Base-by-base conservation (phyloP, 768 basidiomycete genomes). In the Leccinum boreale region DNA sequence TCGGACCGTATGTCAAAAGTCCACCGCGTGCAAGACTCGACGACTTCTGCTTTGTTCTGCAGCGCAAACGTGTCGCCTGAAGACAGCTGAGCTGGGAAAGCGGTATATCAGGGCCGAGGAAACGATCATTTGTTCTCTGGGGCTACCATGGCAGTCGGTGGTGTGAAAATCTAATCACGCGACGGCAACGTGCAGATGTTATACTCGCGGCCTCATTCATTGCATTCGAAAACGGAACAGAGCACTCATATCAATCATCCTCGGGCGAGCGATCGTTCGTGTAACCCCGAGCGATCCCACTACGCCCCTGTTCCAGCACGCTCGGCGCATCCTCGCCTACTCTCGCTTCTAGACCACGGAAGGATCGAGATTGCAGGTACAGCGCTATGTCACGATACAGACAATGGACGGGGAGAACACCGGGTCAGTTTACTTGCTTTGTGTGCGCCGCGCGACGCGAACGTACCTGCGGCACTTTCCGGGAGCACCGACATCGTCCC, bases 271-370 rank as follows among this genome's bases (percentile, higher is more conserved):
- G 73, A 58, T 78, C 76, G 50, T 90, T 87, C 49, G 81, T 81
- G 70, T 98, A 98, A 10, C 90, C 92, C 60, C 88, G 81, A 39
- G 96, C 94, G 48, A 96, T 88, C 5, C 96, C 96, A 62, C 83
- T 90, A 48, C 94, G 76, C 0, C 96, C 96, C 70, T 96, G 90
- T 73, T 97, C 92, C 58, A 98, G 71, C 42, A 87, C 70, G 60
- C 89, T 83, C 0, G 95, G 94, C 1, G 78, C 81, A 65, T 96
- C 92, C 69, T 90, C 77, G 0, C 92, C 93, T 11, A 87, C 64
- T 9, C 89, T 80, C 21, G 83, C 74, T 58, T 98, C 95, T 24
- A 98, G 77, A 1, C 96, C 96, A 45, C 80, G 83, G 73, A 89
- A 98, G 0, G 82, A 84, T 49, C 94, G 82, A 15, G 75, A 75